Evolutionary conservation across 495 filamentous ascomycete genomes (phyloP), one percentile per base, ranked within the genome.

Genomic region (Aspergillus ostianus): DNA sequence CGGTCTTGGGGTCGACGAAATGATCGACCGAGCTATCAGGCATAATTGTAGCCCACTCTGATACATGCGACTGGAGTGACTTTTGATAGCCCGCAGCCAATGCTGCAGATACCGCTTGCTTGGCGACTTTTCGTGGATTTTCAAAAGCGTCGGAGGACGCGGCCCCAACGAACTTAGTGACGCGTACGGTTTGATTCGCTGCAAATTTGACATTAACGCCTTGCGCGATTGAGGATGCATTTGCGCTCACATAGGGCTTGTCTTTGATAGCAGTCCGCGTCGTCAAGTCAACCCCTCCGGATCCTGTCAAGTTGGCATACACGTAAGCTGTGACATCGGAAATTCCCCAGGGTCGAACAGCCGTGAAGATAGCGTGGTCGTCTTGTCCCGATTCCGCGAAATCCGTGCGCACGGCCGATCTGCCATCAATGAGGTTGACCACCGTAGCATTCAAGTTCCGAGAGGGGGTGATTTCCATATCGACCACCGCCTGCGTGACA

Each of bases 61-160:
- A 53, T 3, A 77, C 70, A 59, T 87, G 85, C 2, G 75, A 71
- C 2, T 67, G 64, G 32, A 86, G 67, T 9, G 81, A 77, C n/a
- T 57, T 46, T n/a, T 64, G 51, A 51, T 77, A 87, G 1, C 85
- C 85, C 15, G 66, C 72, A 2, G 57, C 58, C 51, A 76, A 63
- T 5, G 70, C 85, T 6, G 69, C 62, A 19, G 69, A 63, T 4
- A 73, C 76, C 18, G 84, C 84, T 30, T 71, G 61, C 53, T 76
- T 76, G 10, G 85, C 85, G 0, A 77, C 75, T 15, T 66, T 50
- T 60, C 82, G 69, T 1, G 85, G 82, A 47, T 86, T 69, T 0
- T 66, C 54, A 65, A 86, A 87, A 4, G 83, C 84, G 67, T 87
- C 85, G 0, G 79, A 77, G 0, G 84, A 85, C n/a, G 85, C 85